Conservation (phyloP, 345 rosid genomes). For the Carallia brachiata region DNA sequence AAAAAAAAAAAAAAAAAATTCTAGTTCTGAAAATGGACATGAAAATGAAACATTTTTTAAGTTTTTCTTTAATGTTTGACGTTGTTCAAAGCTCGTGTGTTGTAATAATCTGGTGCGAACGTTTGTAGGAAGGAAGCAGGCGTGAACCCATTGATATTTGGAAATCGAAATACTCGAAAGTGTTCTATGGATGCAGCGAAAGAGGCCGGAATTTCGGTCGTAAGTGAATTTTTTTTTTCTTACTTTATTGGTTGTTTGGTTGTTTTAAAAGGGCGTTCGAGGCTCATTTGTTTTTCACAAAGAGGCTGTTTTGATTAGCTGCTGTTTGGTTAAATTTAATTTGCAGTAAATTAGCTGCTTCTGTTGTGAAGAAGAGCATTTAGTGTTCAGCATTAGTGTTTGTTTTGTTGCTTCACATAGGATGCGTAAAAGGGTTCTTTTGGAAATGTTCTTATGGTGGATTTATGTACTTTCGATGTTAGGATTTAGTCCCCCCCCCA, state of each 20-base stretch:
- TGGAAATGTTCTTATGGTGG: not conserved
- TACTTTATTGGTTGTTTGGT: not conserved
- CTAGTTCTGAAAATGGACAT: too few species aligned
- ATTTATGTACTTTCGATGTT: not conserved
- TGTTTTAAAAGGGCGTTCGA: not conserved
- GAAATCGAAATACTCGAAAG: constrained; percentile 68
- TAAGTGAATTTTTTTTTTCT: constrained; percentile 35
- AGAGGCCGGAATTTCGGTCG: constrained; percentile 66
- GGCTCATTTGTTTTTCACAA: not conserved
- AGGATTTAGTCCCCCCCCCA: not conserved
- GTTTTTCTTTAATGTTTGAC: not conserved
- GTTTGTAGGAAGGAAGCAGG: constrained; percentile 46
- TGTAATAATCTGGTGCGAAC: not conserved
- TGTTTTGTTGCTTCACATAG: too few species aligned
- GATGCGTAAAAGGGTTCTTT: not conserved
- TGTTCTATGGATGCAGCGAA: constrained; percentile 77
- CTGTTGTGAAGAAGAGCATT: too few species aligned
- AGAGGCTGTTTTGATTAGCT: too few species aligned
- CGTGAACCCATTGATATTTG: constrained; percentile 72
- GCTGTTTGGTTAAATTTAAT: too few species aligned
- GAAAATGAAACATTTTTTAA: not conserved
- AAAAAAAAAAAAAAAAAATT: too few species aligned
- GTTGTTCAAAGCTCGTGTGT: not conserved
- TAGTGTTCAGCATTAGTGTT: too few species aligned
- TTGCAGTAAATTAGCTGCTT: too few species aligned